These are phyloP conservation scores for Geotrichum candidum DNA, from an alignment of 1,139 yeast species.

Conservation along the genomic window DNA sequence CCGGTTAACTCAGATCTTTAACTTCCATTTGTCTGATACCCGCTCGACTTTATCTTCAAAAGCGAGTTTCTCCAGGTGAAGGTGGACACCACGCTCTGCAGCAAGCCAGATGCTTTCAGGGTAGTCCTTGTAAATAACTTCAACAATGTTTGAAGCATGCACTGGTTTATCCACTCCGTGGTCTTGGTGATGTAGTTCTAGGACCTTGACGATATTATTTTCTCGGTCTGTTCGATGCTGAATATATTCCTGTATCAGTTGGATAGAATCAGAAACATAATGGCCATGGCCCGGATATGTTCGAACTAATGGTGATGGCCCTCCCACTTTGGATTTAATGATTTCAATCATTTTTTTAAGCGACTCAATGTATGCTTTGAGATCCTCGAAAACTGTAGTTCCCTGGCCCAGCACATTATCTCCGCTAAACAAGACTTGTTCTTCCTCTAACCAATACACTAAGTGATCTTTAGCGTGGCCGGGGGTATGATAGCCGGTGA, in stretches of 20 bases:
- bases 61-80: slow-evolving; percentile 33
- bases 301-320: slow-evolving; percentile 9
- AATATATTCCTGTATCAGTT: slow-evolving; percentile 33
- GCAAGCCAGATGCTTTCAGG: slow-evolving; percentile 29
- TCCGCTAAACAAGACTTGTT: slow-evolving; percentile 35
- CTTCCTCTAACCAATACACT: slow-evolving; percentile 35
- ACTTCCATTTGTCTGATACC: slow-evolving; percentile 3
- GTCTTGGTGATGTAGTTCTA: slow-evolving; percentile 15
- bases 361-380: slow-evolving; percentile 31
- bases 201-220: slow-evolving; percentile 28
- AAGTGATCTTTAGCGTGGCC: slow-evolving; percentile 39
- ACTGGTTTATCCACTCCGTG: slow-evolving; percentile 15
- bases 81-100: slow-evolving; percentile 32
- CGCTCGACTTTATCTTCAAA: slow-evolving; percentile 21
- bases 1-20: neutral
- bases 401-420: slow-evolving; percentile 40
- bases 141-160: slow-evolving; percentile 26
- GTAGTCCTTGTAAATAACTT: slow-evolving; percentile 30
- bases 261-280: slow-evolving; percentile 31
- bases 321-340: slow-evolving; percentile 13
- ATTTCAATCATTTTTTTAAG: slow-evolving; percentile 28
- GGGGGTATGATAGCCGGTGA: slow-evolving; percentile 35
- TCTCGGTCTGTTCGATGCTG: slow-evolving; percentile 36
- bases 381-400: slow-evolving; percentile 35
- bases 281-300: slow-evolving; percentile 40